A percentile compares a stretch with the other conserved stretches of the same genome.
Evolutionary conservation across 106 monocot genomes (phyloP).

Genomic region (Hemerocallis citrina): DNA sequence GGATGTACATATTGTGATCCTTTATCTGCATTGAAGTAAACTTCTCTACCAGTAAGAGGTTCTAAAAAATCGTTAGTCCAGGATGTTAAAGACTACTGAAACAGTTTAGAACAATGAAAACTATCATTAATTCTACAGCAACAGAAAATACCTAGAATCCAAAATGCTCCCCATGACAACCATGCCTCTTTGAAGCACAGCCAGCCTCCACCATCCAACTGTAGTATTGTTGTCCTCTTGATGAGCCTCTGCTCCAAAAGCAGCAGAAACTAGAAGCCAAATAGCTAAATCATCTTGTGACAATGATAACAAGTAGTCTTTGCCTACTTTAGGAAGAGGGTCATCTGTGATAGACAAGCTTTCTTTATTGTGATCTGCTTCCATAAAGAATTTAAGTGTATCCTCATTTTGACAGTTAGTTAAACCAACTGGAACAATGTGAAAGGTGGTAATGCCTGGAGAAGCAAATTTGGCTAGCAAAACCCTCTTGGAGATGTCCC

Average conservation of each 20-base stretch:
- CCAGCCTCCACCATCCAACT: slow-evolving; percentile 53
- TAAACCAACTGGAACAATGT: slow-evolving; percentile 53
- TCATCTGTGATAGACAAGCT: slow-evolving; percentile 2
- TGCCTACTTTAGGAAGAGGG: slow-evolving; percentile 2
- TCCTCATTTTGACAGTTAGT: slow-evolving; percentile 25
- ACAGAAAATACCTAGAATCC: slow-evolving; percentile 47
- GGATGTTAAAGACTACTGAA: too few relatives aligned
- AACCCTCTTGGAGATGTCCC: slow-evolving; percentile 55
- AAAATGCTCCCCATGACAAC: slow-evolving; percentile 41
- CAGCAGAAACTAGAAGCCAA: slow-evolving; percentile 54
- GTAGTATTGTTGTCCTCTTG: slow-evolving; percentile 2
- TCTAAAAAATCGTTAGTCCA: background rate
- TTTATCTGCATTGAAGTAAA: background rate
- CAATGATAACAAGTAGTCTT: slow-evolving; percentile 1
- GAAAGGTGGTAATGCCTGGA: slow-evolving; percentile 33
- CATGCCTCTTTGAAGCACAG: slow-evolving; percentile 30
- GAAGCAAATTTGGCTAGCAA: slow-evolving; percentile 41
- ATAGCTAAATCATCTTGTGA: slow-evolving; percentile 34
- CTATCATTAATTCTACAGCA: background rate
- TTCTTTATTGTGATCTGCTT: slow-evolving; percentile 10
- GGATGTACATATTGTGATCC: background rate
- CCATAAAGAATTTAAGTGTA: slow-evolving; percentile 1
- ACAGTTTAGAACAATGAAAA: slow-evolving; percentile 36
- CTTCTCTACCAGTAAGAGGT: background rate
- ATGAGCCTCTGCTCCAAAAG: slow-evolving; percentile 24